Evolutionary conservation across 2,329 filamentous ascomycete genomes (phyloP).

Genomic region (Metarhizium sp.): DNA sequence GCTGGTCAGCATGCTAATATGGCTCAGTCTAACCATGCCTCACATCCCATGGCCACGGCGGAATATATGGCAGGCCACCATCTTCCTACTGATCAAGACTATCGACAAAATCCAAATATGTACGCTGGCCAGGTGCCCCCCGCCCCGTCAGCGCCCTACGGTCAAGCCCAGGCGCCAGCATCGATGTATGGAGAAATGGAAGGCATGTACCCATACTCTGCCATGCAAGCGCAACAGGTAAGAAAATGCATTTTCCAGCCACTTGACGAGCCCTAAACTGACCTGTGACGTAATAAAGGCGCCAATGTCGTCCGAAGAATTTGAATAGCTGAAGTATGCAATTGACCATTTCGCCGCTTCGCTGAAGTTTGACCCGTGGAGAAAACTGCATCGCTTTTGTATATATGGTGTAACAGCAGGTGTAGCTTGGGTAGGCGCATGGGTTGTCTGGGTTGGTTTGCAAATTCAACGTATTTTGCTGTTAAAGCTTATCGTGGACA

Average conservation of each 20-base stretch:
- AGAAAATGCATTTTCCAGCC: conserved; percentile 18
- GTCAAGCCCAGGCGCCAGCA: conserved; percentile 59
- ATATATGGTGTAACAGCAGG: not conserved
- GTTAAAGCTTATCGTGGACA: conserved; percentile 6
- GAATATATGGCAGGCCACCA: conserved; percentile 57
- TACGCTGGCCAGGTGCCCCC: conserved; percentile 72
- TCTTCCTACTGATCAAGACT: conserved; percentile 64
- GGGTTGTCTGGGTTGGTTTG: not conserved
- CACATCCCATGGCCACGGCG: conserved; percentile 47
- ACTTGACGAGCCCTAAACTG: not conserved
- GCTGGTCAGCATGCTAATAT: conserved; percentile 40
- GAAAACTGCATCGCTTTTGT: not conserved
- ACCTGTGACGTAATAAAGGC: conserved; percentile 18
- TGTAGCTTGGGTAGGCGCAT: conserved; percentile 10
- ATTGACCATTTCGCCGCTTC: not conserved
- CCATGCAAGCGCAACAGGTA: conserved; percentile 78
- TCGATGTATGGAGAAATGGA: conserved; percentile 72
- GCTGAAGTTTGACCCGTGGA: not conserved
- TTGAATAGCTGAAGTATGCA: conserved; percentile 23
- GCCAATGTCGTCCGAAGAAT: conserved; percentile 36
- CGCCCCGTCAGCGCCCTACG: conserved; percentile 62
- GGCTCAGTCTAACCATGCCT: conserved; percentile 45
- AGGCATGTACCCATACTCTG: conserved; percentile 75
- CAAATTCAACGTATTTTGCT: conserved; percentile 8
- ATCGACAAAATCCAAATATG: conserved; percentile 70